These are phyloP conservation scores for Fusarium penzigii DNA, from an alignment of 2,329 filamentous ascomycete genomes.

Conservation along the genomic window DNA sequence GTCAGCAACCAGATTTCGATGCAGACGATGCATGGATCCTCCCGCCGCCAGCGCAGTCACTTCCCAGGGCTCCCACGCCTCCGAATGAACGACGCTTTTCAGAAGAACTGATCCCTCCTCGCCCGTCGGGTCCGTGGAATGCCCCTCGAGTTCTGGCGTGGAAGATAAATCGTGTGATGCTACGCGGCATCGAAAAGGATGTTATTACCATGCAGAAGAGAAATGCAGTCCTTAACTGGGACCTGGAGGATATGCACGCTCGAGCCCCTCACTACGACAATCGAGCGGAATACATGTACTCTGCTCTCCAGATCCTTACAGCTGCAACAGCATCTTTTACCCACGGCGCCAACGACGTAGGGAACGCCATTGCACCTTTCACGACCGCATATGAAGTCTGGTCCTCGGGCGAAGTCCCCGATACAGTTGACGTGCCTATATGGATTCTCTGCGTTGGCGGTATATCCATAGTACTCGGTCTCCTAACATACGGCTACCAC, in stretches of 20 bases:
- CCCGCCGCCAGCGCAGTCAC: constrained; percentile 31
- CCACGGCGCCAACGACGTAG: constrained; percentile 69
- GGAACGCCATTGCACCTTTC: constrained; percentile 63
- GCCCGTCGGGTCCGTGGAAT: constrained; percentile 42
- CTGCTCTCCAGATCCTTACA: constrained; percentile 60
- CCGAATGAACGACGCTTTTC: constrained; percentile 7
- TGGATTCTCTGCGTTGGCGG: constrained; percentile 62
- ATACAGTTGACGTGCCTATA: constrained; percentile 51
- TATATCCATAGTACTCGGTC: constrained; percentile 52
- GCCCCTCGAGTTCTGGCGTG: constrained; percentile 42
- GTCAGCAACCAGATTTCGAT: constrained; percentile 25
- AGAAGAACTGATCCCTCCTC: constrained; percentile 31
- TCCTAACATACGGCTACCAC: constrained; percentile 63
- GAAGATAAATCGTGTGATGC: constrained; percentile 41
- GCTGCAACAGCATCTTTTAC: constrained; percentile 65
- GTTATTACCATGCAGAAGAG: constrained; percentile 48
- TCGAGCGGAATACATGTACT: constrained; percentile 61
- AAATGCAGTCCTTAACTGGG: constrained; percentile 50
- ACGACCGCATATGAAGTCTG: constrained; percentile 64
- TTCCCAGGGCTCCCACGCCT: constrained; percentile 12
- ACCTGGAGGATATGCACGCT: constrained; percentile 53
- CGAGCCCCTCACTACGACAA: constrained; percentile 62
- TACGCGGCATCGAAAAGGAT: constrained; percentile 51
- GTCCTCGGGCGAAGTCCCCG: constrained; percentile 46
- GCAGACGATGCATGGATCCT: constrained; percentile 36